Conservation (phyloP, 2,329 filamentous ascomycete species). For the Lithohypha guttulata region DNA sequence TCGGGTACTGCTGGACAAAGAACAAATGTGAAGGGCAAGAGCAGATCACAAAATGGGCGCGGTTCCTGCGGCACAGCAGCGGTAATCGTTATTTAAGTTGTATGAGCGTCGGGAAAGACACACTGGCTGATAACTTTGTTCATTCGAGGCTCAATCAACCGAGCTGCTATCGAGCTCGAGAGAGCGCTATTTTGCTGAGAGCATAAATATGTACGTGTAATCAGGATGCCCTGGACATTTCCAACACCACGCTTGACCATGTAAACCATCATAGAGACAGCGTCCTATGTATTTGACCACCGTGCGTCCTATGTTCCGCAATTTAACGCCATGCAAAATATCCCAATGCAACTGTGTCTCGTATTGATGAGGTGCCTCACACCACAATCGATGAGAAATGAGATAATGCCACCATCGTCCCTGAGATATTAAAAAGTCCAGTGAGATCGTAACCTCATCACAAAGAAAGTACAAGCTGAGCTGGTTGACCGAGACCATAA, state of each 20-base stretch:
- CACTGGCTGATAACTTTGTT: too few relatives aligned
- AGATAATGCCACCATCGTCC: conserved; percentile 4
- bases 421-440: conserved; percentile 9
- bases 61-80: too few relatives aligned
- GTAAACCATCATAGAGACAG: not conserved
- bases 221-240: not conserved
- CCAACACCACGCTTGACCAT: conserved; percentile 4
- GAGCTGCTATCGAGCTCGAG: conserved; percentile 8
- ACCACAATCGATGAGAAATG: conserved; percentile 6
- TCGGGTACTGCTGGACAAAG: too few relatives aligned
- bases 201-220: conserved; percentile 6
- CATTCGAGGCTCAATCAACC: conserved; percentile 11
- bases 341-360: too few relatives aligned
- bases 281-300: not conserved
- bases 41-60: too few relatives aligned
- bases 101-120: too few relatives aligned
- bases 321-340: conserved; percentile 7
- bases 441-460: conserved; percentile 27
- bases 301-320: conserved; percentile 4
- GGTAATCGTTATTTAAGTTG: too few relatives aligned
- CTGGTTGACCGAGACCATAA: conserved; percentile 43
- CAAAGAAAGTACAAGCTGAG: conserved; percentile 62
- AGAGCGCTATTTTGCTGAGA: conserved; percentile 7
- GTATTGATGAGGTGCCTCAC: too few relatives aligned
- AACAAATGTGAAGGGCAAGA: too few relatives aligned